phyloP scores from a whole-genome alignment of 306 rosid genomes.

The Prunus davidiana region DNA sequence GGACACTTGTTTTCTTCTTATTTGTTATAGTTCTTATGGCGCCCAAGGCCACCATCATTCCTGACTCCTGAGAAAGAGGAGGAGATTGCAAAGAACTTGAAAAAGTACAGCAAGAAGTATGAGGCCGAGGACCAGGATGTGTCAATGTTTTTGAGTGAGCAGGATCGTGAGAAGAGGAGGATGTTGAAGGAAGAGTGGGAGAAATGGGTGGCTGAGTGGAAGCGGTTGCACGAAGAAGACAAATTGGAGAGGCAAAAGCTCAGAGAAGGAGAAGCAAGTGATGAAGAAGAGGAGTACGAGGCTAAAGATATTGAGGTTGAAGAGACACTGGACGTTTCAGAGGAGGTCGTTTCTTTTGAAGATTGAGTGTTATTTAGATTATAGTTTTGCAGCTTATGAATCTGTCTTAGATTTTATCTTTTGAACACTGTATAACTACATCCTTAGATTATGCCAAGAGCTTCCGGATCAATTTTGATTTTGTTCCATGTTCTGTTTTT shows the following conservation, averaged over 20 bases:
- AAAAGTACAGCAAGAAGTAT: conserved; percentile 86
- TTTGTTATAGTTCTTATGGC: conserved; percentile 67
- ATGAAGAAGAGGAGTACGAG: conserved; percentile 90
- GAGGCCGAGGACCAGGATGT: conserved; percentile 94
- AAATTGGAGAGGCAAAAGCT: conserved; percentile 45
- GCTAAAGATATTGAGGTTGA: conserved; percentile 87
- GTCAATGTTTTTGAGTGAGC: conserved; percentile 69
- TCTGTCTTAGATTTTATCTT: neutral
- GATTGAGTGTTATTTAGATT: conserved; percentile 6
- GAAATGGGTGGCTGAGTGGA: conserved; percentile 76
- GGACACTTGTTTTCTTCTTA: neutral
- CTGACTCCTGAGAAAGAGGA: conserved; percentile 82
- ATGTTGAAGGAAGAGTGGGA: conserved; percentile 87
- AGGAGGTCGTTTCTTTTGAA: conserved; percentile 61
- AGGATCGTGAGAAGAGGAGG: conserved; percentile 78
- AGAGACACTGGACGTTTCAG: conserved; percentile 48
- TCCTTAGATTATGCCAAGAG: neutral
- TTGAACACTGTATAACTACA: neutral
- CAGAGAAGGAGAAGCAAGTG: conserved; percentile 87
- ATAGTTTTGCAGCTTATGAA: neutral
- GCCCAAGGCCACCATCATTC: conserved; percentile 82
- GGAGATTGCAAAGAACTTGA: conserved; percentile 81
- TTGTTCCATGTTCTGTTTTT: neutral
- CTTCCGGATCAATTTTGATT: neutral
- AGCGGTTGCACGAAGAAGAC: conserved; percentile 53